These are phyloP conservation scores for Talaromyces atroroseus DNA, from an alignment of 2,329 filamentous ascomycete species.

Conservation along the genomic window DNA sequence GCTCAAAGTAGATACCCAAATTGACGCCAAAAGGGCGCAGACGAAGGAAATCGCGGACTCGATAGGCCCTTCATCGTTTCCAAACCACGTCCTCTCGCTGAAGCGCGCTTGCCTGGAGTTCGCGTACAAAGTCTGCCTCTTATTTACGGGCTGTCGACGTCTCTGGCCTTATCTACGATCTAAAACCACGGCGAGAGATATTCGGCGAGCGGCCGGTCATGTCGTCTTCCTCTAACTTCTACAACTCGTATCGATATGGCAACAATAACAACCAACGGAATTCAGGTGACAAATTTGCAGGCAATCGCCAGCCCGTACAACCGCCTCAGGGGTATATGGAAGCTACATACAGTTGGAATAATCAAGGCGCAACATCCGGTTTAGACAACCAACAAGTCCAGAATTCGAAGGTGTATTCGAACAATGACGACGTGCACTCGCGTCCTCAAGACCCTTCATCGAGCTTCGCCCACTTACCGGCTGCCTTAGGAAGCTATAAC, in stretches of 20 bases:
- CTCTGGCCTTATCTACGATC: background rate
- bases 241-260: conserved; percentile 7
- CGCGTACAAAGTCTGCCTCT: background rate
- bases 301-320: conserved; percentile 7
- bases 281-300: background rate
- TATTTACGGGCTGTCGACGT: background rate
- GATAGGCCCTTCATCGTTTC: background rate
- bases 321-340: conserved; percentile 9
- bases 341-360: conserved; percentile 9
- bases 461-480: conserved; percentile 1
- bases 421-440: conserved; percentile 6
- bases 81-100: background rate
- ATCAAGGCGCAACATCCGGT: conserved; percentile 2
- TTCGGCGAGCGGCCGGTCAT: background rate
- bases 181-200: background rate
- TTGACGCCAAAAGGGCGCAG: no score
- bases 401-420: background rate
- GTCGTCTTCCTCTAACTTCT: conserved; percentile 9
- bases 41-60: background rate
- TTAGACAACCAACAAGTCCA: background rate
- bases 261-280: conserved; percentile 8
- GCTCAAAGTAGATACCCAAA: no score
- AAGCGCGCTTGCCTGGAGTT: background rate
- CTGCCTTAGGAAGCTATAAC: background rate
- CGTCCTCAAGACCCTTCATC: conserved; percentile 1